A percentile compares a stretch with the other conserved stretches of the same genome.
These are phyloP conservation scores for Andrographis paniculata DNA, from an alignment of 305 asterid species.

Conservation along the genomic window DNA sequence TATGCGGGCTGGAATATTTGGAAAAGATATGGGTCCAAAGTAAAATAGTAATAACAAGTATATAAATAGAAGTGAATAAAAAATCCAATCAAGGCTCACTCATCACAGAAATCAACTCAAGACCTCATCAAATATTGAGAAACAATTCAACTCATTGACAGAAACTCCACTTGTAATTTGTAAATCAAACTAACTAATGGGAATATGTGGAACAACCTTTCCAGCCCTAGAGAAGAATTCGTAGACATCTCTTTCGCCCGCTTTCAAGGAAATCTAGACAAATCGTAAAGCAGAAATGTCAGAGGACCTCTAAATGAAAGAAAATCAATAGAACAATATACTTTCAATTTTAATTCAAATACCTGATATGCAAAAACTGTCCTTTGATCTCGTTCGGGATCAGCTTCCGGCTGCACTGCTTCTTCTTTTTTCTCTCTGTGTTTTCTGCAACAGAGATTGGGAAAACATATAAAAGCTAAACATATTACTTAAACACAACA, in stretches of 20 bases:
- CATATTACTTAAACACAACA: slow-evolving; percentile 7
- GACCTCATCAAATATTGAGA: too few relatives aligned
- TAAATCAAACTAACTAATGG: slow-evolving; percentile 11
- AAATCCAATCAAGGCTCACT: neutral
- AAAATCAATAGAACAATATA: slow-evolving; percentile 15
- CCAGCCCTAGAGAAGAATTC: slow-evolving; percentile 81
- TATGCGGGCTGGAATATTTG: too few relatives aligned
- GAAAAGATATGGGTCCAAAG: neutral
- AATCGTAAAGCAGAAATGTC: slow-evolving; percentile 19
- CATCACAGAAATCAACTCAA: too few relatives aligned
- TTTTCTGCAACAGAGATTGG: slow-evolving; percentile 56
- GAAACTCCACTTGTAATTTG: slow-evolving; percentile 11
- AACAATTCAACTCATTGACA: neutral
- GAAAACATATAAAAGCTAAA: slow-evolving; percentile 9
- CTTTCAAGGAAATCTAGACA: slow-evolving; percentile 54
- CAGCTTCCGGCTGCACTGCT: slow-evolving; percentile 45
- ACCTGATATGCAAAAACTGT: slow-evolving; percentile 89
- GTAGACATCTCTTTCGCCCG: slow-evolving; percentile 62
- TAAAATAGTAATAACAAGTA: too few relatives aligned
- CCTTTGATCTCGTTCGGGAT: slow-evolving; percentile 67
- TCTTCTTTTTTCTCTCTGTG: slow-evolving; percentile 59
- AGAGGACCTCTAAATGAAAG: slow-evolving; percentile 19
- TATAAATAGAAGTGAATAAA: neutral
- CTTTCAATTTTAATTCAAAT: slow-evolving; percentile 15
- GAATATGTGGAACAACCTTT: slow-evolving; percentile 39